Evolutionary conservation across 2,329 filamentous ascomycete genomes (phyloP).

Genomic region (Biscogniauxia marginata): DNA sequence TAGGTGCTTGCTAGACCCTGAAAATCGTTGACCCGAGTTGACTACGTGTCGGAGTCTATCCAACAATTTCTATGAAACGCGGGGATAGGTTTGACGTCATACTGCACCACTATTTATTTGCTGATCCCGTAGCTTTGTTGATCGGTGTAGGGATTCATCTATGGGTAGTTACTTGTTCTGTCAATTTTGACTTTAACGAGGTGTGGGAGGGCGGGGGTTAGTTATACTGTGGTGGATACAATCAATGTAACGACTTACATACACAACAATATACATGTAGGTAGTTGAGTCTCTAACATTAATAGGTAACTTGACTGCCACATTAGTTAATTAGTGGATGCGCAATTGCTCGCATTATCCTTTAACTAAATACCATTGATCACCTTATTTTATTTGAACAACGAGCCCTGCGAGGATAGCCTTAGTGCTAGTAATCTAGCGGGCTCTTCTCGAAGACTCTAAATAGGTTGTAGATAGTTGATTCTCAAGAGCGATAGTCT

Average conservation of each 20-base stretch:
- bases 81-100: conserved; percentile 32
- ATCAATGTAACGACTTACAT: no score
- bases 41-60: conserved; percentile 15
- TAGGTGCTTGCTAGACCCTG: conserved; percentile 7
- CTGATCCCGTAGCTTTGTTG: conserved; percentile 7
- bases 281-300: no score
- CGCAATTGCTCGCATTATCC: background rate
- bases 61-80: conserved; percentile 25
- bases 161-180: conserved; percentile 1
- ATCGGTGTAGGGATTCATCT: background rate
- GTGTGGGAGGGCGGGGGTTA: background rate
- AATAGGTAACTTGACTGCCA: no score
- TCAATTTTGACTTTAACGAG: background rate
- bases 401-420: no score
- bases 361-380: no score
- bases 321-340: no score
- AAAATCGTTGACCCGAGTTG: conserved; percentile 8
- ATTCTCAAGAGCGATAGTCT: no score
- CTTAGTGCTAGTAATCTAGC: no score
- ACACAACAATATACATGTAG: no score
- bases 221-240: background rate
- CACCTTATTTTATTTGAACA: no score
- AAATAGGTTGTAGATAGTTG: no score
- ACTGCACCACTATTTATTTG: conserved; percentile 17
- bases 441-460: no score